Base-by-base conservation (phyloP, 2,329 filamentous ascomycete species). In the Metarhizium sp. region DNA sequence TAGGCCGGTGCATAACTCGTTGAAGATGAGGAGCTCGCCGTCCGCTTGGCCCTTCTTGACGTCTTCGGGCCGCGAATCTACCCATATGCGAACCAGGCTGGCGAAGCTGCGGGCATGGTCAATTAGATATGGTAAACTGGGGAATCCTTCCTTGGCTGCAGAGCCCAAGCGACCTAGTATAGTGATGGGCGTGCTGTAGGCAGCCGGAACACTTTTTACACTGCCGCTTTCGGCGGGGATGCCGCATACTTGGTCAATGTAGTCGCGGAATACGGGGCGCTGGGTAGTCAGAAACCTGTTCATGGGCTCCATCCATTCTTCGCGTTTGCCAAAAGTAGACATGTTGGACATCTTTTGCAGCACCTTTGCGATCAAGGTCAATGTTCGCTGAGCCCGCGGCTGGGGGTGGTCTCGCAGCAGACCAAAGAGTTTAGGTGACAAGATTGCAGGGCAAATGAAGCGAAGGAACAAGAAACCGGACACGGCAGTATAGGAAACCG, bases 231-330 rank as follows among this genome's bases (percentile, higher is more conserved):
- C 86, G 3, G 86, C 81, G 1, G 90, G 86, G 53, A 96, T 89
- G 8, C 86, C 83, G 73, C 92, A 96, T 50, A 96, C 82, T 34
- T 84, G 79, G 66, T 97, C 92, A 58, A 96, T 87, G 63, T 92
- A 96, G 50, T 86, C 81, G 68, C 92, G 95, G 70, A 96, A 90
- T 43, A 88, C 82, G 62, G 86, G 80, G 20, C 91, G 83, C 64
- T 95, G 86, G 1, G 82, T 77, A 8, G 78, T 79, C 42, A 97
- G 75, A 63, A 96, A 96, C 47, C 81, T 82, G 66, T 96, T 97
- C 92, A 97, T 97, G 0, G 91, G 91, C 72, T 96, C 92, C 92
- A 97, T 96, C 90, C 91, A 97, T n/a, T 87, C 85, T 70, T 97
- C 92, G 67, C 96, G 95, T 66, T 88, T 92, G 45, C 92, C 92